A percentile compares a stretch with the other conserved stretches of the same genome.
phyloP scores from a whole-genome alignment of 441 rosid species.

The Mallotus japonicus region DNA sequence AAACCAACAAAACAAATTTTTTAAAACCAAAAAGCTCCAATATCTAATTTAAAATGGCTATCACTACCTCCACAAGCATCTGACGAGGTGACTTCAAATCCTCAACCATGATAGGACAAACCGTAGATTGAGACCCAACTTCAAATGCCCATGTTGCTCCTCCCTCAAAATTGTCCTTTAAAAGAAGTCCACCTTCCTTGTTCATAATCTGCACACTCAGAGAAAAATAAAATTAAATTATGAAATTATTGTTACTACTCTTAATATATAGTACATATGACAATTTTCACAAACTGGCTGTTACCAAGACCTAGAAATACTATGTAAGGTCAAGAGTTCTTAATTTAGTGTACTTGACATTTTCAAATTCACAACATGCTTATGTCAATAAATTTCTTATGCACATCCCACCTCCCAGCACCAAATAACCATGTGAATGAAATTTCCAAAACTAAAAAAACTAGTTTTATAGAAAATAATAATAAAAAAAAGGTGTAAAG shows the following conservation, averaged over 20 bases:
- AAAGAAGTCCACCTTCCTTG: constrained; percentile 50
- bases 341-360: neutral
- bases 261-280: too few species aligned
- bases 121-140: constrained; percentile 81
- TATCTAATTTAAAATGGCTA: constrained; percentile 10
- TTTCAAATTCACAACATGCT: neutral
- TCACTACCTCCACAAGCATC: constrained; percentile 84
- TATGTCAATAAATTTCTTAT: neutral
- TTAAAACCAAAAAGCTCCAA: constrained; percentile 17
- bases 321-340: neutral
- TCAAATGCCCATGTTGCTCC: constrained; percentile 98
- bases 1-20: constrained; percentile 12
- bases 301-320: neutral
- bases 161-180: constrained; percentile 67
- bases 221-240: neutral
- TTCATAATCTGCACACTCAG: constrained; percentile 47
- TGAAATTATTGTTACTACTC: too few species aligned
- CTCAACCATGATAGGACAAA: constrained; percentile 90
- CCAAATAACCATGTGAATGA: neutral
- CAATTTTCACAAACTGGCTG: too few species aligned
- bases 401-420: neutral
- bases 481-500: neutral
- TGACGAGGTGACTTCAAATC: constrained; percentile 84
- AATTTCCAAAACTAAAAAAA: neutral
- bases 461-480: too few species aligned